phyloP scores from a whole-genome alignment of 2,329 filamentous ascomycete species.

The Phialocephala subalpina region DNA sequence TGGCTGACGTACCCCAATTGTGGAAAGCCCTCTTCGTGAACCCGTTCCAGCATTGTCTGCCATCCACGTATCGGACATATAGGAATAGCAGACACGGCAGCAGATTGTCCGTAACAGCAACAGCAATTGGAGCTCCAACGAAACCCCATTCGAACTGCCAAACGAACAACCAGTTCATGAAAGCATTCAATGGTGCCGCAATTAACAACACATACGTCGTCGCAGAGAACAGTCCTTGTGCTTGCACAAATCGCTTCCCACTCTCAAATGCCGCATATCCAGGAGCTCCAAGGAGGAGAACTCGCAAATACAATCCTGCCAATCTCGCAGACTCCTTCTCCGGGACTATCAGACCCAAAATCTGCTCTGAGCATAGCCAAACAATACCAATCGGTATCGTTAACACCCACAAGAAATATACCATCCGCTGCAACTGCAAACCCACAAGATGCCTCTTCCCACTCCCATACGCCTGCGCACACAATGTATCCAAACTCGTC shows the following conservation, averaged over 20 bases:
- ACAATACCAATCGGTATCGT: conserved; percentile 76
- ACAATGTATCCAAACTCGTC: conserved; percentile 90
- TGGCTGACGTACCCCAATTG: conserved; percentile 67
- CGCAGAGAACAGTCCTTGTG: conserved; percentile 82
- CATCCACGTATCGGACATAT: conserved; percentile 77
- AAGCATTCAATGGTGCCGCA: conserved; percentile 77
- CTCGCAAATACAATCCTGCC: conserved; percentile 76
- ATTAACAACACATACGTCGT: conserved; percentile 80
- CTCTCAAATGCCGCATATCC: conserved; percentile 80
- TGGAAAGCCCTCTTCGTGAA: conserved; percentile 73
- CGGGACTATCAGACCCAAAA: conserved; percentile 73
- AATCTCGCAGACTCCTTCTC: conserved; percentile 74
- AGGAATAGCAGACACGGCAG: conserved; percentile 76
- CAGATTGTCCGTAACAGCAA: conserved; percentile 77
- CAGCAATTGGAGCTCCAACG: conserved; percentile 80
- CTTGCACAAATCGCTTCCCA: conserved; percentile 82
- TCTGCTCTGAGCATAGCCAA: conserved; percentile 73
- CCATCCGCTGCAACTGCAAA: conserved; percentile 82
- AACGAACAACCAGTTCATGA: conserved; percentile 82
- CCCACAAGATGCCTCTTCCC: conserved; percentile 90
- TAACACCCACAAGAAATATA: conserved; percentile 76
- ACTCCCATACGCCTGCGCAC: conserved; percentile 92
- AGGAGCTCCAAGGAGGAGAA: conserved; percentile 75
- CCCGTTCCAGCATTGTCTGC: conserved; percentile 82
- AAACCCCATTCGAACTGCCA: conserved; percentile 77